Percentiles rank a stretch among this genome's conserved stretches.
These are phyloP conservation scores for Leccinum sublutescens DNA, from an alignment of 768 basidiomycete genomes.

Conservation along the genomic window DNA sequence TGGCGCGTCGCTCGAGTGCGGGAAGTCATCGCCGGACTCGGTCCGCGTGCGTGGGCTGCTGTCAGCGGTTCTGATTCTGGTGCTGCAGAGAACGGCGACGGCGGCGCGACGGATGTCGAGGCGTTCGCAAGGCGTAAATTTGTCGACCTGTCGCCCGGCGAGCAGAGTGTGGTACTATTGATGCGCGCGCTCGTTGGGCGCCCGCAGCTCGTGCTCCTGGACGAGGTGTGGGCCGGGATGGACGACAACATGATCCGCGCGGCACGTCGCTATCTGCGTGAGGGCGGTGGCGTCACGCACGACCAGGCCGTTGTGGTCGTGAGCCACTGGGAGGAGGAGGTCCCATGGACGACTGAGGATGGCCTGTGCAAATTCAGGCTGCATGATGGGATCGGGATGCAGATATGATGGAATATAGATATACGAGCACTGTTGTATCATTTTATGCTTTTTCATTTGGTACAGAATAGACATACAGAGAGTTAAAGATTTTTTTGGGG, in stretches of 20 bases:
- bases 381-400: constrained; percentile 34
- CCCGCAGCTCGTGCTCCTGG: constrained; percentile 76
- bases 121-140: constrained; percentile 55
- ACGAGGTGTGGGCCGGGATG: constrained; percentile 96
- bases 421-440: background rate
- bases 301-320: constrained; percentile 82
- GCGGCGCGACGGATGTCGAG: constrained; percentile 21
- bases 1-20: constrained; percentile 46
- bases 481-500: background rate
- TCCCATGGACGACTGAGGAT: constrained; percentile 71
- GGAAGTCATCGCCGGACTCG: constrained; percentile 63
- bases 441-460: background rate
- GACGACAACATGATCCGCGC: constrained; percentile 70
- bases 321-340: constrained; percentile 90
- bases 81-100: background rate
- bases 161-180: constrained; percentile 79
- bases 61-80: background rate
- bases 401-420: background rate
- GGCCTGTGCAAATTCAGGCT: constrained; percentile 43
- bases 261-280: constrained; percentile 61
- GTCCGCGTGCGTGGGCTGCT: constrained; percentile 51
- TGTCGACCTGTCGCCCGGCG: constrained; percentile 62
- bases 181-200: constrained; percentile 80
- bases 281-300: constrained; percentile 46
- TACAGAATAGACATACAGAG: background rate